Conservation (phyloP, 345 rosid genomes). For the Ceriops zippeliana region DNA sequence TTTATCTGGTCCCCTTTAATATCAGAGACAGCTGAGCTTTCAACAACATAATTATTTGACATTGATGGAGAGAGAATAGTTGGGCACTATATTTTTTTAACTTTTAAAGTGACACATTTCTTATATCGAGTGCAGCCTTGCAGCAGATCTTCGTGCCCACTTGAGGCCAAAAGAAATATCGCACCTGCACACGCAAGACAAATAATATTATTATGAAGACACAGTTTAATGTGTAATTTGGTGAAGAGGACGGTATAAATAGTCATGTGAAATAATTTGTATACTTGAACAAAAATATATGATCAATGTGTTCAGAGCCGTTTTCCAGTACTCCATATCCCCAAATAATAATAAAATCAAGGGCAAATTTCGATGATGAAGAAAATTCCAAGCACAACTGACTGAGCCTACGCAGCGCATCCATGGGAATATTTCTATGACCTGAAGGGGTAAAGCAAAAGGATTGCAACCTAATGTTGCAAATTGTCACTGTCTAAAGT, state of each 20-base stretch:
- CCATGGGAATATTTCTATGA: background rate
- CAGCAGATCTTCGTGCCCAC: background rate
- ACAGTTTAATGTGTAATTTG: background rate
- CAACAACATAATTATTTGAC: constrained; percentile 1
- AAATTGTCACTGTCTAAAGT: background rate
- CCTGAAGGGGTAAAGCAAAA: background rate
- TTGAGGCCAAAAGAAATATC: background rate
- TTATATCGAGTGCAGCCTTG: background rate
- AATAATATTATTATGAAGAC: background rate
- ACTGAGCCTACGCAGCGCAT: background rate
- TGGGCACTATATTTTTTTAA: background rate
- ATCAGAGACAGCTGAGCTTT: background rate
- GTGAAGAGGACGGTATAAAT: too few species aligned
- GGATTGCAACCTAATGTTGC: background rate
- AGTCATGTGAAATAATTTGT: too few species aligned
- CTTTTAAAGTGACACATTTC: too few species aligned
- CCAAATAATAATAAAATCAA: too few species aligned
- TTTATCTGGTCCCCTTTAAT: background rate
- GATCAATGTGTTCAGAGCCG: too few species aligned
- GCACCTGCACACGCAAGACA: background rate
- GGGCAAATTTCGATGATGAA: too few species aligned
- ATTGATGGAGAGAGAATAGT: background rate
- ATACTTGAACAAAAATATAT: too few species aligned
- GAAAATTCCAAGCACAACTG: too few species aligned
- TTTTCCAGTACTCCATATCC: too few species aligned